Evolutionary conservation across 2,329 filamentous ascomycete species (phyloP).

Genomic region (Talaromyces sp.): DNA sequence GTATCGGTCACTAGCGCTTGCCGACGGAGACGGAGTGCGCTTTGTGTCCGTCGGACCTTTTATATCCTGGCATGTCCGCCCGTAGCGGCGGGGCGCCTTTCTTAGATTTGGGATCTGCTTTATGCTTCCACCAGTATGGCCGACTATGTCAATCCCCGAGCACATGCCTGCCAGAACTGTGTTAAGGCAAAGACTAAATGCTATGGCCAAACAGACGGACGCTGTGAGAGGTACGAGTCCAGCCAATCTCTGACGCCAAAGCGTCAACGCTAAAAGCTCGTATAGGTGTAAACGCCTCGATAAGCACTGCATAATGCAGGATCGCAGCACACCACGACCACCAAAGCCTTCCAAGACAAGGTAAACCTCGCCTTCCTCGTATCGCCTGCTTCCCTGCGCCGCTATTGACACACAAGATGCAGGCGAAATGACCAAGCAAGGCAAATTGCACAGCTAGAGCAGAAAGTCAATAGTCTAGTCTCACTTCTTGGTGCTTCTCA

Average conservation of each 20-base stretch:
- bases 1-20: too few relatives aligned
- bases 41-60: too few relatives aligned
- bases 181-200: conserved; percentile 10
- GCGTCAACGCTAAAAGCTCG: background rate
- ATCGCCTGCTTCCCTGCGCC: too few relatives aligned
- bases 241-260: background rate
- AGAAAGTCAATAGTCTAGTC: conserved; percentile 7
- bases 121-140: background rate
- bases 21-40: too few relatives aligned
- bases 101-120: too few relatives aligned
- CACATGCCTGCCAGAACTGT: conserved; percentile 9
- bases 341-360: background rate
- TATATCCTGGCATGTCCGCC: too few relatives aligned
- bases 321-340: conserved; percentile 9
- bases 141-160: conserved; percentile 8
- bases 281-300: conserved; percentile 10
- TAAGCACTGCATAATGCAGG: conserved; percentile 9
- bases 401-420: background rate
- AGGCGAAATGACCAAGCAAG: conserved; percentile 7
- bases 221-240: too few relatives aligned
- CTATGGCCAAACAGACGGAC: conserved; percentile 1
- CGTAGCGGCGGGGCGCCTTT: too few relatives aligned
- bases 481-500: conserved; percentile 6
- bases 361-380: too few relatives aligned
- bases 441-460: conserved; percentile 6